Base-by-base conservation (phyloP, 1,139 yeast genomes). In the Wickerhamiella pararugosa region DNA sequence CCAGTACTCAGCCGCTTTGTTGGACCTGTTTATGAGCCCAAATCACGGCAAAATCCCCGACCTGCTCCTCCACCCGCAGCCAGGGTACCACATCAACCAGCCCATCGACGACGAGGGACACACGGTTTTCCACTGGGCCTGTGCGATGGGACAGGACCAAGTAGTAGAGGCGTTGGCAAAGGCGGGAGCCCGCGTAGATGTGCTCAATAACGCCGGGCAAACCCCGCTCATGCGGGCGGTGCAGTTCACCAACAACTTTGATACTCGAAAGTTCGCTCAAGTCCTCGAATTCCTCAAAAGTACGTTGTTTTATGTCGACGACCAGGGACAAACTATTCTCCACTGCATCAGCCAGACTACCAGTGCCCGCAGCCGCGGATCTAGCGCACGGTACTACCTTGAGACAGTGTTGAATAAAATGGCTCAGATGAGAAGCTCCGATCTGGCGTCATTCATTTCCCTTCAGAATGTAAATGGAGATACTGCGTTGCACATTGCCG, bases 71-170 rank as follows among this genome's bases (percentile, higher is more conserved):
- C 70, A 75, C 48, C 87, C 93, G 2, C 94, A 95, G 0, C 65
- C 69, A 21, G 84, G 83, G 51, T 80, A 84, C 53, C 79, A 84
- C 53, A 76, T 86, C 49, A 83, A 87, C 61, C 87, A 76, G 49
- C 75, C 87, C 5, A 83, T 90, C 37, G 98, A 90, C 55, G 93
- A 83, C 51, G 97, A 90, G 60, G 96, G 96, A 0, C 96, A 90
- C 54, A 82, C 96, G 0, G 86, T 96, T 1, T 70, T 90, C 50
- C 97, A 90, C 59, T 90, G 98, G 98, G 95, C 97, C 0, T 76
- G 94, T 7, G 86, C 97, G 0, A 79, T 90, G 68, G 96, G 95
- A 6, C 78, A 81, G 51, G 63, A 76, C 43, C 73, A 73, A 36
- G 70, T 87, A 58, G 75, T 86, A 41, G 82, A 79, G 50, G 64